A percentile compares a stretch with the other conserved stretches of the same genome.
These are phyloP conservation scores for Rhododendron williamsianum DNA, from an alignment of 148 eudicot species.

Conservation along the genomic window DNA sequence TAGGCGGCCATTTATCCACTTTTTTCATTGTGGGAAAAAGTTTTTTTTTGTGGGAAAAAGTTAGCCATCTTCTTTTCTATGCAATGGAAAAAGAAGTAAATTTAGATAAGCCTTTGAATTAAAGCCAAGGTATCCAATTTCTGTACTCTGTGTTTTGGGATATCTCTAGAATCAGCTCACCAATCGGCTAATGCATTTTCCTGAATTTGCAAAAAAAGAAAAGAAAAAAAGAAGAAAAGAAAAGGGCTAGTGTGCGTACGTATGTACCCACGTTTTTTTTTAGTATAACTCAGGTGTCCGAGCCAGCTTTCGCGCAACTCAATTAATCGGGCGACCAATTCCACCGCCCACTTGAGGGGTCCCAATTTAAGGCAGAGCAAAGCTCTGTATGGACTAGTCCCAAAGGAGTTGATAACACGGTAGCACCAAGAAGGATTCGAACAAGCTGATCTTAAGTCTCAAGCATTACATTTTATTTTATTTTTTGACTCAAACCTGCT, in stretches of 20 bases:
- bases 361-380: background rate
- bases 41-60: background rate
- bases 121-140: background rate
- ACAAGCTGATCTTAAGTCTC: too few relatives aligned
- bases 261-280: background rate
- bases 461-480: too few relatives aligned
- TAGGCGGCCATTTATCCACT: constrained; percentile 3
- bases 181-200: background rate
- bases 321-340: background rate
- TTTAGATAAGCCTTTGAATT: background rate
- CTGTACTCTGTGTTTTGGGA: background rate
- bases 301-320: too few relatives aligned
- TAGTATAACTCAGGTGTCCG: too few relatives aligned
- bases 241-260: background rate
- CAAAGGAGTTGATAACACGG: too few relatives aligned
- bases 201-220: background rate
- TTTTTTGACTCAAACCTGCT: background rate
- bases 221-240: too few relatives aligned
- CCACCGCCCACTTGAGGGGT: background rate
- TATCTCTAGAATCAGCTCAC: background rate
- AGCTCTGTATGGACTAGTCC: too few relatives aligned
- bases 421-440: too few relatives aligned
- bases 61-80: background rate
- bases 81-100: background rate
- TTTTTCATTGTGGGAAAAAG: background rate